Percentiles rank a stretch among this genome's conserved stretches.
These are phyloP conservation scores for Sporisorium iseilematis-ciliati DNA, from an alignment of 1,284 basidiomycete species.

Conservation along the genomic window DNA sequence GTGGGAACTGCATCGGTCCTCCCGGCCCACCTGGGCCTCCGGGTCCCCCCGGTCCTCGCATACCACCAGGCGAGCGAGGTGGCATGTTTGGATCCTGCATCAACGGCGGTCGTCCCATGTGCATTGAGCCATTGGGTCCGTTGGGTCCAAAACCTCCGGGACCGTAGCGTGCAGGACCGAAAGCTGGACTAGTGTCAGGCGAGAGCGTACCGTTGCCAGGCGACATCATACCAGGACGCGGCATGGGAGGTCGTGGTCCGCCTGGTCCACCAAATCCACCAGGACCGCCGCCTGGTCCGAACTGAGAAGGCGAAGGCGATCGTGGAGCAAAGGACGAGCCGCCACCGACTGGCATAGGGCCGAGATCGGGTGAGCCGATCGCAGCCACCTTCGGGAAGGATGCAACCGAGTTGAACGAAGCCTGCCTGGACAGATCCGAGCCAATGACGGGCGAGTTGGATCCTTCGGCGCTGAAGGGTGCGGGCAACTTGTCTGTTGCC, in stretches of 20 bases:
- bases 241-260: conserved; percentile 22
- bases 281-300: conserved; percentile 29
- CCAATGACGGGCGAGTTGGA: conserved; percentile 25
- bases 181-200: conserved; percentile 47
- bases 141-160: conserved; percentile 26
- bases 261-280: conserved; percentile 18
- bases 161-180: conserved; percentile 35
- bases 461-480: conserved; percentile 14
- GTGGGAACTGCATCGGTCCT: conserved; percentile 30
- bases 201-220: conserved; percentile 34
- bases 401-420: conserved; percentile 60
- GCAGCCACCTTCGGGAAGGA: conserved; percentile 51
- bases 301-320: conserved; percentile 43
- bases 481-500: not conserved
- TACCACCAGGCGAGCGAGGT: conserved; percentile 35
- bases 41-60: conserved; percentile 28
- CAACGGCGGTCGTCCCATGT: conserved; percentile 46
- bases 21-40: conserved; percentile 10
- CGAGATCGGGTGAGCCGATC: conserved; percentile 42
- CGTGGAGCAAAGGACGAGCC: conserved; percentile 33
- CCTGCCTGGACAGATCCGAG: conserved; percentile 46
- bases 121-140: conserved; percentile 23
- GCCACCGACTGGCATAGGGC: conserved; percentile 17
- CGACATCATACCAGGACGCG: conserved; percentile 46
- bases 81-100: conserved; percentile 51